Evolutionary conservation across 805 yeast species (phyloP), one percentile per base, ranked within the genome.

Genomic region (Candida qinlingensis): DNA sequence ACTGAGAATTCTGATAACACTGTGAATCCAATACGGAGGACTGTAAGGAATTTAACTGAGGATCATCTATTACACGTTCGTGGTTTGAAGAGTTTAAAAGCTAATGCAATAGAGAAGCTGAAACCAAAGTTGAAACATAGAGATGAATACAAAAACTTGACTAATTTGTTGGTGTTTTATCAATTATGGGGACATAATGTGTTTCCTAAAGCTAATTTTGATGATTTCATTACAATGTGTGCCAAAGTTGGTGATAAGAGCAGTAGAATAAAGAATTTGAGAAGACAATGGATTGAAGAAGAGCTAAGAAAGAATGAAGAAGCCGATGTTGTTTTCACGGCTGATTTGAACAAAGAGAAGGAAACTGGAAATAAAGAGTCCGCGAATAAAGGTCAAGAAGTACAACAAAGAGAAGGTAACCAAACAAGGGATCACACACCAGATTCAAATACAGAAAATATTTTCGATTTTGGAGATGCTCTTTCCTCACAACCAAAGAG

Each of bases 201-300:
- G 37, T 88, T 76, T 60, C 96, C 97, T 5, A 86, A 85, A 67
- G 88, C 94, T 12, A 82, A 79, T 53, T 87, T 90, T 54, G 70
- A 71, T 42, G 95, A 87, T 62, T 82, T 90, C 58, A 66, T 85
- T 1, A 70, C 73, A 27, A 65, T 84, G 55, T 65, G 82, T 43
- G 70, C 75, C 38, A 66, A 72, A 12, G 72, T 80, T 39, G 83
- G 86, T 11, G 65, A 63, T 52, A 63, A 60, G 5, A 66, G 75
- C 26, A 64, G 69, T 13, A 66, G 63, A 11, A 64, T 80, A 31
- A 72, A 71, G 49, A 69, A 64, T 3, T 67, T 74, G 52, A 67
- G 81, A 56, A 63, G 70, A 39, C 62, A 59, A 11, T 59, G 65
- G 48, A 62, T 75, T 11, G 61, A 67, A 29, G 66, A 67, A 25